Evolutionary conservation across 1,284 basidiomycete genomes (phyloP), one percentile per base, ranked within the genome.

Genomic region (Bjerkandera adusta): DNA sequence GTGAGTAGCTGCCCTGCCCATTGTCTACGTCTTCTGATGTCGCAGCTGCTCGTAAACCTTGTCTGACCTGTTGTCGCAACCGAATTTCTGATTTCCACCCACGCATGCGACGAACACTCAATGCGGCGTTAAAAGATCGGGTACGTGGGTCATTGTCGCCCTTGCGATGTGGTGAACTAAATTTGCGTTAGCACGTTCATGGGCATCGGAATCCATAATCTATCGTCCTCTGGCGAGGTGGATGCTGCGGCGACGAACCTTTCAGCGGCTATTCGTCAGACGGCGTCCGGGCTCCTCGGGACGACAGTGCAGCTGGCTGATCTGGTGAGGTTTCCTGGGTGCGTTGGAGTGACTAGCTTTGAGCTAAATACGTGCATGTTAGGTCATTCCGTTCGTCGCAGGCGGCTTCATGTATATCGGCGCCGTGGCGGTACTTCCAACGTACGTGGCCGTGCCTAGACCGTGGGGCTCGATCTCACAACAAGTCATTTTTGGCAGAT

Each of bases 391-490:
- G 3, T 91, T 91, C 58, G 91, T 93, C 24, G 91, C 91, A 39
- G 91, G 91, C 58, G 91, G 91, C n/a, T 94, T 93, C 71, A 72
- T 94, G 61, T 93, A 94, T 68, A 93, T 93, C 57, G 91, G 90
- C 15, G 88, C 89, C 34, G 92, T 94, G 45, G 90, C 90, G 43
- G 91, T 93, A 46, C 71, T 94, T 53, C 91, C 91, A 57, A 89
- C 87, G 87, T 90, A 75, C 60, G 85, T 77, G 45, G 35, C 36
- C 44, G 44, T 7, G 45, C 22, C 45, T 32, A 22, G 33, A 22
- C 11, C 8, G 18, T 37, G 36, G 42, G 35, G 38, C 24, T 22
- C 44, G 41, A 39, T 49, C 53, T 56, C 54, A 49, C 52, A 45
- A 30, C 29, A 18, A 8, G 6, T 40, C 15, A 35, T 15, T 26